A percentile compares a stretch with the other conserved stretches of the same genome.
Conservation (phyloP, 2,329 filamentous ascomycete species). For the Didymella exigua region DNA sequence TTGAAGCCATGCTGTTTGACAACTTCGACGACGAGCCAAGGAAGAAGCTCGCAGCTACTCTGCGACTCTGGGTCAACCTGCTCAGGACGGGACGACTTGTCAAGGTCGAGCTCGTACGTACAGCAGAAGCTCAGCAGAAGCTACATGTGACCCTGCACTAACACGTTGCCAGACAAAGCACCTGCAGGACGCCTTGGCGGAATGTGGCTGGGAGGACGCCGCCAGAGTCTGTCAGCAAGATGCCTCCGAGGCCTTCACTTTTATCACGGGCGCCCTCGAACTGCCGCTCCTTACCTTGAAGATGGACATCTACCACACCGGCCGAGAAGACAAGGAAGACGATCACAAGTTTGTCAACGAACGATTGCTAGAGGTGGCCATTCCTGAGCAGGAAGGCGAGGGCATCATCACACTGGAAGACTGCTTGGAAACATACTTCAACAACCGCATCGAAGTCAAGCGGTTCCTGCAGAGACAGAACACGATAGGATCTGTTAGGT, state of each 20-base stretch:
- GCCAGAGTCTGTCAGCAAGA: conserved; percentile 83
- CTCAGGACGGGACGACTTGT: conserved; percentile 84
- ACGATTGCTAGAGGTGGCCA: conserved; percentile 84
- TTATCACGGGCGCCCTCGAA: conserved; percentile 88
- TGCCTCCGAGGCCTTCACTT: conserved; percentile 92
- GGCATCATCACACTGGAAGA: conserved; percentile 81
- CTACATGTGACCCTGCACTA: not conserved
- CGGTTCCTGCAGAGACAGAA: conserved; percentile 70
- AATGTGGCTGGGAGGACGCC: conserved; percentile 89
- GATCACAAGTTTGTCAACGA: conserved; percentile 97
- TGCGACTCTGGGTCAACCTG: conserved; percentile 93
- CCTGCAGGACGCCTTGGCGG: conserved; percentile 79
- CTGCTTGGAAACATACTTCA: conserved; percentile 93
- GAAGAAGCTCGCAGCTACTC: conserved; percentile 73
- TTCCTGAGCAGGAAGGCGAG: conserved; percentile 73
- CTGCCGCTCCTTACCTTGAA: conserved; percentile 87
- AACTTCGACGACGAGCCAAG: conserved; percentile 74
- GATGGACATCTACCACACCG: conserved; percentile 93
- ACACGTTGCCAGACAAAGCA: conserved; percentile 68
- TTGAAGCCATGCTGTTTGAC: conserved; percentile 88
- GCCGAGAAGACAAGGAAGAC: conserved; percentile 78
- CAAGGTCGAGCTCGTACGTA: conserved; percentile 76
- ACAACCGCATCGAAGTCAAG: conserved; percentile 87
- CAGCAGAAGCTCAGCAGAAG: not conserved
- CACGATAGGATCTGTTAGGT: conserved; percentile 59